Base-by-base conservation (phyloP, 2,329 filamentous ascomycete species). In the Diaporthe vexans region DNA sequence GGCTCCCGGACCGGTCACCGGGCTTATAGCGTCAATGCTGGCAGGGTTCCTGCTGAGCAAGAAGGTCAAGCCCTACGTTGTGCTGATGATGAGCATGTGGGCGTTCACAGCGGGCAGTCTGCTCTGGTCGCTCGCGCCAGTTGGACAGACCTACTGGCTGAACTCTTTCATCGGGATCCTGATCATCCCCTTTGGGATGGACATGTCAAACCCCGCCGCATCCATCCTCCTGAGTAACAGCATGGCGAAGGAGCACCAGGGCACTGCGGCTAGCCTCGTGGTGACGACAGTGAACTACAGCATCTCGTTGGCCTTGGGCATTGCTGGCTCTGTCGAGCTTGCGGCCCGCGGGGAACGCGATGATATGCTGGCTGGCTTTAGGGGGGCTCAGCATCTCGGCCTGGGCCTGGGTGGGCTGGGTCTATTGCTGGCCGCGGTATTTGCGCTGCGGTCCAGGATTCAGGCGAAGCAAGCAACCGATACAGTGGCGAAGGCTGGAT, bases 211-310 rank as follows among this genome's bases (percentile, higher is more conserved):
- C 77, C 91, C 92, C 0, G 88, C 91, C 0, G 90, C 89, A 0
- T 92, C 87, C 0, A 79, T 93, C 17, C 86, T 93, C 40, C 83
- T 94, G 11, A 89, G 87, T 40, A 88, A 92, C 76, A 83, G 83
- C 1, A 84, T 88, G 0, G 79, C 83, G 17, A 84, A 82, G 72
- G 81, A 85, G 56, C 83, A 89, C 72, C 85, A 88, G 77, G 86
- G 86, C 5, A 84, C 87, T 15, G 86, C 82, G 0, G 85, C 84
- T 13, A 89, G 86, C 24, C 80, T 94, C 8, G 89, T 93, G 43
- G 91, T 88, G 73, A 93, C 91, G 0, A 85, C 92, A 15, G 89
- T 94, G 75, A 93, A 94, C 80, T 94, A 94, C 79, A 88, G 88
- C 74, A 93, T 94, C 46, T 90, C 90, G 1, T 81, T 94, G 3